Evolutionary conservation across 2,329 filamentous ascomycete genomes (phyloP).

Genomic region (Aureobasidium sp.): DNA sequence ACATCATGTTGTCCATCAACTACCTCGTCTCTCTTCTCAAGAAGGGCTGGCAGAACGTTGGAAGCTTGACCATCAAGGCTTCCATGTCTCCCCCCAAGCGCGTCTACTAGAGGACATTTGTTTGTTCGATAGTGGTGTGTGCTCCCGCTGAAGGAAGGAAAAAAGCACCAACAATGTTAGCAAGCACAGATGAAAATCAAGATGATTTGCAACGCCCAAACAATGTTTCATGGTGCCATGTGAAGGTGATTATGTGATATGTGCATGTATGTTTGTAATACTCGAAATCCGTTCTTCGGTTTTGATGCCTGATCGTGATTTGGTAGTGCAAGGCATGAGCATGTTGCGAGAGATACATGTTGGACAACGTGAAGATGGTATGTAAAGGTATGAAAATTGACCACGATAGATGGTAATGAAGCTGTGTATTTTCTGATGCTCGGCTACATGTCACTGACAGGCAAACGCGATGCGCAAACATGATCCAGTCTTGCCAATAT

Average conservation of each 20-base stretch:
- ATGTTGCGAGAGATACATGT: not conserved
- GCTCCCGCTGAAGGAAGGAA: not conserved
- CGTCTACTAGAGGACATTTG: constrained; percentile 64
- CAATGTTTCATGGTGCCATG: no score
- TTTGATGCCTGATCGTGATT: no score
- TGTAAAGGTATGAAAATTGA: no score
- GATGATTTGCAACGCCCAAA: constrained; percentile 5
- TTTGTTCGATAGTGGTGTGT: constrained; percentile 2
- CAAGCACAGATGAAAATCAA: constrained; percentile 11
- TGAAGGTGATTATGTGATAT: not conserved
- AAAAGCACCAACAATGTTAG: not conserved
- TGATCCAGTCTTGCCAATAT: not conserved
- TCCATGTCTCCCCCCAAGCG: constrained; percentile 98
- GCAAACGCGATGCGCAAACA: not conserved
- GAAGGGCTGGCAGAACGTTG: constrained; percentile 99
- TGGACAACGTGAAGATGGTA: not conserved
- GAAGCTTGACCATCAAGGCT: constrained; percentile 99
- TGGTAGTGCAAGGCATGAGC: no score
- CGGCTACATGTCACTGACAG: not conserved
- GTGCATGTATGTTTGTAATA: not conserved
- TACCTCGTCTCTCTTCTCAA: constrained; percentile 98
- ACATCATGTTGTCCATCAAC: constrained; percentile 99
- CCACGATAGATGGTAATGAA: no score
- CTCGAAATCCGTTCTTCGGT: not conserved
- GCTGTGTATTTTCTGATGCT: not conserved